Conservation (phyloP, 768 basidiomycete genomes). For the Mycena polygramma region DNA sequence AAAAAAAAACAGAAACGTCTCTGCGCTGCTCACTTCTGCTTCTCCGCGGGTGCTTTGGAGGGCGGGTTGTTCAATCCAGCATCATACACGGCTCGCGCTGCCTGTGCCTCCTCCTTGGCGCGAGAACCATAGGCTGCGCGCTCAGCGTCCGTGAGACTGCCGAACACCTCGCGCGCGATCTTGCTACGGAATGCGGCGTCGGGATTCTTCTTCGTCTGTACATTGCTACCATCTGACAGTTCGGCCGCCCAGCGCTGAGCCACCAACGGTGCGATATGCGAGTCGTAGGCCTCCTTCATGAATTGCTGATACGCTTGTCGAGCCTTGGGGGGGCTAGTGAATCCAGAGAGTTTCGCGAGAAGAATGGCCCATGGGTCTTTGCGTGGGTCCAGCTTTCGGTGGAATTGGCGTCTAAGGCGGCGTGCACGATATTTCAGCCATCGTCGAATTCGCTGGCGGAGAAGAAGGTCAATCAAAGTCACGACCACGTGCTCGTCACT, state of each 20-base stretch:
- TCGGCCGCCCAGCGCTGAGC: neutral
- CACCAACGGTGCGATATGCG: neutral
- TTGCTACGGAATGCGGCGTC: neutral
- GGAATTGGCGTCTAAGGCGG: neutral
- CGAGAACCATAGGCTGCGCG: neutral
- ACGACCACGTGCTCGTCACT: neutral
- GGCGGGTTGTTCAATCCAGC: neutral
- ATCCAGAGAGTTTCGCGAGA: neutral
- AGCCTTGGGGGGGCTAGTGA: neutral
- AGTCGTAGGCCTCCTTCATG: slow-evolving; percentile 4
- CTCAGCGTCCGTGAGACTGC: neutral
- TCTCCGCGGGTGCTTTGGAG: neutral
- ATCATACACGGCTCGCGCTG: neutral
- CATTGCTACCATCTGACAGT: neutral
- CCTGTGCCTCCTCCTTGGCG: slow-evolving; percentile 5
- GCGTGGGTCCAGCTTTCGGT: neutral
- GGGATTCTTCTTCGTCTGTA: neutral
- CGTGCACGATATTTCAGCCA: slow-evolving; percentile 26
- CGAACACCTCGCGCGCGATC: slow-evolving; percentile 8
- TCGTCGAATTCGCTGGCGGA: slow-evolving; percentile 25
- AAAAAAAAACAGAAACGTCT: too few relatives aligned
- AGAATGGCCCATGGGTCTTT: slow-evolving; percentile 3
- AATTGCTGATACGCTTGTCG: slow-evolving; percentile 22
- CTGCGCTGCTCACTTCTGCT: neutral
- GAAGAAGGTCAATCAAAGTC: neutral